Evolutionary conservation across 139 green algal genomes (phyloP), one percentile per base, ranked within the genome.

Genomic region (Chlorella sp.): DNA sequence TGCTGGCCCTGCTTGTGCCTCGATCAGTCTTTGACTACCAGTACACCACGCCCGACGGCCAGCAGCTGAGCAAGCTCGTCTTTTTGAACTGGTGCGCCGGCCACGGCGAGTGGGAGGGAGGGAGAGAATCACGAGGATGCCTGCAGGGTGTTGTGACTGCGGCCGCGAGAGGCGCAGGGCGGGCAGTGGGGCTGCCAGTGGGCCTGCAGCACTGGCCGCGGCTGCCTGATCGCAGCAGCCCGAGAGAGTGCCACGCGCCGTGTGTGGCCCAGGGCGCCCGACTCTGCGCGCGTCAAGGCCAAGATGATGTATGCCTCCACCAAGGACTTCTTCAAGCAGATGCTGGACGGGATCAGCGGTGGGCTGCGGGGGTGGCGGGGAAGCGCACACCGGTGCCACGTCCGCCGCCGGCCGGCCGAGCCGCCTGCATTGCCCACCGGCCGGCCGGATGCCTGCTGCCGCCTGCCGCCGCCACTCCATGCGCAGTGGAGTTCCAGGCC

Each of bases 221-320:
- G n/a, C n/a, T n/a, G n/a, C n/a, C n/a, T n/a, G n/a, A n/a, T n/a
- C n/a, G n/a, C n/a, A n/a, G n/a, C n/a, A n/a, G n/a, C n/a, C n/a
- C n/a, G n/a, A n/a, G n/a, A n/a, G n/a, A n/a, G n/a, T n/a, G n/a
- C n/a, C n/a, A n/a, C n/a, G n/a, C n/a, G n/a, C n/a, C n/a, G n/a
- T n/a, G n/a, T n/a, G n/a, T n/a, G n/a, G n/a, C n/a, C n/a, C 87
- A 95, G 91, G 91, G 89, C 90, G 6, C 91, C 92, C 35, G 90
- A 95, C 35, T 74, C 71, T 33, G 84, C 87, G 29, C 79, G 63
- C 9, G 76, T 91, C 46, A 93, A 92, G 72, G 62, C 77, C 63
- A 97, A 96, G 81, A 96, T 97, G 91, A 95, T 97, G 90, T 97
- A 96, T 71, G 90, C 92, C 4, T 87, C 76, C 67, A 97, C 91